Base-by-base conservation (phyloP, 768 basidiomycete genomes). In the Pholiota molesta region DNA sequence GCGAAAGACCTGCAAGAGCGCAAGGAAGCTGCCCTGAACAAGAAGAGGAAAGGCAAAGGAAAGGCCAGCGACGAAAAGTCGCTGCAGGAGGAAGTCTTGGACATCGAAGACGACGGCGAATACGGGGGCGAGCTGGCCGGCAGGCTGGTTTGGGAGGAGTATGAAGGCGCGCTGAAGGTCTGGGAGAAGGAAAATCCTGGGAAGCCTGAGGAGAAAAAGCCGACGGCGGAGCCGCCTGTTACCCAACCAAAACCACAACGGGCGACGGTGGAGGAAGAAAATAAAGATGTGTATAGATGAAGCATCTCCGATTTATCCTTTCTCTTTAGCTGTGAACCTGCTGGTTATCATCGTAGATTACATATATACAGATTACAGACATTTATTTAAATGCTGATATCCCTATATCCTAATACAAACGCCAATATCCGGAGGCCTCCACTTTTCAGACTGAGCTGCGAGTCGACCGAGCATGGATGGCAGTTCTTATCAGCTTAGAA, bases 141-240 rank as follows among this genome's bases (percentile, higher is more conserved):
- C 5, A 75, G 88, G 65, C 71, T 84, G 26, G 83, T 93, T 1
- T 94, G 92, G 92, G 92, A 93, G 75, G 81, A 80, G 52, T 89
- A 89, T 66, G 92, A 93, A 72, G 76, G 65, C 33, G 84, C 81
- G 33, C 71, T 93, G 68, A 90, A 86, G 73, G 73, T 73, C 39
- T 92, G 91, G 91, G 89, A 91, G 66, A 75, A 74, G 61, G 71
- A 72, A 35, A 75, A 77, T 66, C 74, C 78, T 47, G 61, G 62
- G 37, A 53, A 65, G 9, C 68, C 55, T 9, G 65, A 66, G 16
- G 68, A 65, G 45, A 62, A 55, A 53, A 59, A 57, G 40, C 57
- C 65, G 31, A 21, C n/a, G 21, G 3, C 37, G 26, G 28, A 66
- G 26, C 57, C 57, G 23, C 49, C 23, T 47, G 51, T 26, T 26